These are phyloP conservation scores for Marsdenia floribunda DNA, from an alignment of 257 asterid genomes.

Conservation along the genomic window DNA sequence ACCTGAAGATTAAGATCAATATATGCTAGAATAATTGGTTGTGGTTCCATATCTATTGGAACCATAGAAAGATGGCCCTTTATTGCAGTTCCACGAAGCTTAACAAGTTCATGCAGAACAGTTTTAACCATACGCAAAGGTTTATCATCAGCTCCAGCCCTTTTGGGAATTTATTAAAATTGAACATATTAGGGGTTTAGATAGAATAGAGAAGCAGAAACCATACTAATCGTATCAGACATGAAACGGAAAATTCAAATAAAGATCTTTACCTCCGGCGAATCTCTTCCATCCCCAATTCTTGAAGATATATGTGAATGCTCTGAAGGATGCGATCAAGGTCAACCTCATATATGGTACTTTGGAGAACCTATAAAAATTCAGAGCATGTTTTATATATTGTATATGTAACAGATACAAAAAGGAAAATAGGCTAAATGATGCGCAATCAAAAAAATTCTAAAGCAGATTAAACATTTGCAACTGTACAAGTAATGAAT, in stretches of 20 bases:
- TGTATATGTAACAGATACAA: background rate
- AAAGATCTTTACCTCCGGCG: slow-evolving; percentile 59
- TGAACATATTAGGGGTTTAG: background rate
- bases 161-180: slow-evolving; percentile 24
- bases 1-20: slow-evolving; percentile 99
- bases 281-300: slow-evolving; percentile 95
- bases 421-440: background rate
- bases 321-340: slow-evolving; percentile 97
- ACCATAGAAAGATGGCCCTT: slow-evolving; percentile 98
- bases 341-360: slow-evolving; percentile 84
- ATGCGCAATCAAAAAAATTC: background rate
- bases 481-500: background rate
- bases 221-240: slow-evolving; percentile 6
- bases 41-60: slow-evolving; percentile 96
- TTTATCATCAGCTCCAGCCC: slow-evolving; percentile 99
- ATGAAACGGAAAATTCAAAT: slow-evolving; percentile 5
- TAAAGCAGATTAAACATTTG: background rate
- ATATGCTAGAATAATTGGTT: slow-evolving; percentile 96
- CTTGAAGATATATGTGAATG: slow-evolving; percentile 92
- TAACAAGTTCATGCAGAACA: slow-evolving; percentile 96
- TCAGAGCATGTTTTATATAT: background rate
- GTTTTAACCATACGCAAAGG: slow-evolving; percentile 99
- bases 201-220: background rate
- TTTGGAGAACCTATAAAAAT: slow-evolving; percentile 78
- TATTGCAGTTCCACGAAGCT: slow-evolving; percentile 97